Evolutionary conservation across 768 basidiomycete genomes (phyloP).

Genomic region (Kwoniella pini): DNA sequence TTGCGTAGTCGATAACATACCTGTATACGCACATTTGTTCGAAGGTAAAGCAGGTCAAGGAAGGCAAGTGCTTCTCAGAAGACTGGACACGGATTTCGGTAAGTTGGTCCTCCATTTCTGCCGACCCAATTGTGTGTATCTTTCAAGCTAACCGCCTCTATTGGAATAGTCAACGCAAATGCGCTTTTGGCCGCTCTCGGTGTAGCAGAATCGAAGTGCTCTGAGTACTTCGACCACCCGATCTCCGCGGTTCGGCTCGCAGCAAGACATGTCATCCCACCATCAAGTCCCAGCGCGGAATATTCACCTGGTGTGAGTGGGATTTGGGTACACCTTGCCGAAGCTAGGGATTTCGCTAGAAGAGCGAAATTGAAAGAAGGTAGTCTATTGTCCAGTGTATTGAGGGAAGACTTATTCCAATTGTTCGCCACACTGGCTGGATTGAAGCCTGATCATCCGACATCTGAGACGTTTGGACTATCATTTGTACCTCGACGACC

Average conservation of each 20-base stretch:
- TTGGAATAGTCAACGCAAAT: slow-evolving; percentile 46
- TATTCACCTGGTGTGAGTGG: slow-evolving; percentile 33
- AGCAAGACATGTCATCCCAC: slow-evolving; percentile 26
- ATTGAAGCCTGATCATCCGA: slow-evolving; percentile 23
- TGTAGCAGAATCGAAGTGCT: slow-evolving; percentile 21
- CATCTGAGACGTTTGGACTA: slow-evolving; percentile 27
- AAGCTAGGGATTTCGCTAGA: slow-evolving; percentile 30
- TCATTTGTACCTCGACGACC: slow-evolving; percentile 12
- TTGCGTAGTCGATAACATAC: slow-evolving; percentile 45
- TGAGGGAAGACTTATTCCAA: slow-evolving; percentile 35
- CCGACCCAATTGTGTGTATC: neutral
- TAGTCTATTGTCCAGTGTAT: slow-evolving; percentile 18
- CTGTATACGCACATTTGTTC: slow-evolving; percentile 34
- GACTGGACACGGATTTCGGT: slow-evolving; percentile 47
- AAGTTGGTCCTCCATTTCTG: slow-evolving; percentile 12
- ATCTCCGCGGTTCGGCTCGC: slow-evolving; percentile 13
- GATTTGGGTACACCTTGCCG: slow-evolving; percentile 29
- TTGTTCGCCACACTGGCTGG: slow-evolving; percentile 30
- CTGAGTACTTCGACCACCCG: slow-evolving; percentile 29
- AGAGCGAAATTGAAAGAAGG: slow-evolving; percentile 16
- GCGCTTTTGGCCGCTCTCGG: slow-evolving; percentile 38
- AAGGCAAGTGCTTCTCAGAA: slow-evolving; percentile 26
- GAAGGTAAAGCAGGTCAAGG: slow-evolving; percentile 15
- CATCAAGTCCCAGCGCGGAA: neutral
- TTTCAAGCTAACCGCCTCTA: too few species aligned